phyloP scores from a whole-genome alignment of 176 grass and related monocot genomes.

The Triticum timopheevii region DNA sequence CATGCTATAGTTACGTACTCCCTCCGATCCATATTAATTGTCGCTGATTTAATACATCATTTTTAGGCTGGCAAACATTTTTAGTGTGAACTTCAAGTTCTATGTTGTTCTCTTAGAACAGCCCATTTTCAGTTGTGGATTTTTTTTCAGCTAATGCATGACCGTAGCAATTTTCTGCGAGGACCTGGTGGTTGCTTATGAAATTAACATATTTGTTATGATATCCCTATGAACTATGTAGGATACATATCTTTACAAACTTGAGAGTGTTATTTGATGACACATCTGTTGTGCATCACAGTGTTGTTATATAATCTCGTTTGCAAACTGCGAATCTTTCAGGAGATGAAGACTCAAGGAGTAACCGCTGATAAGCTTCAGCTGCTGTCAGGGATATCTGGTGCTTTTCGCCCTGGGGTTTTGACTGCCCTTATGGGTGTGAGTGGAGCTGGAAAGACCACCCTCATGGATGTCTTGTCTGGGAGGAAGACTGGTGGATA shows the following conservation, averaged over 20 bases:
- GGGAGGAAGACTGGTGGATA: slow-evolving; percentile 76
- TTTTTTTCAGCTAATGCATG: slow-evolving; percentile 22
- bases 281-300: background rate
- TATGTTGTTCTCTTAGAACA: slow-evolving; percentile 7
- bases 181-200: slow-evolving; percentile 21
- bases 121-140: background rate
- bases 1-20: background rate
- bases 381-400: slow-evolving; percentile 64
- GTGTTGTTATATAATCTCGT: slow-evolving; percentile 17
- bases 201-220: background rate
- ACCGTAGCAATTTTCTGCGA: background rate
- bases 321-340: slow-evolving; percentile 10
- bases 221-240: background rate
- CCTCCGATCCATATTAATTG: too few relatives aligned
- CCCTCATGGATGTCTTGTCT: slow-evolving; percentile 80
- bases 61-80: slow-evolving; percentile 5
- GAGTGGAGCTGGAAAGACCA: slow-evolving; percentile 79
- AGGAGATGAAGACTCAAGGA: slow-evolving; percentile 84
- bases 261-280: slow-evolving; percentile 12
- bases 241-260: slow-evolving; percentile 1
- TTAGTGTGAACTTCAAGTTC: slow-evolving; percentile 10
- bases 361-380: slow-evolving; percentile 58
- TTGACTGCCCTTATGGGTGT: slow-evolving; percentile 78
- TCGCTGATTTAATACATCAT: background rate
- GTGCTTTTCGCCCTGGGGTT: slow-evolving; percentile 65